Base-by-base conservation (phyloP, 2,329 filamentous ascomycete species). In the Penicillium glabrum region DNA sequence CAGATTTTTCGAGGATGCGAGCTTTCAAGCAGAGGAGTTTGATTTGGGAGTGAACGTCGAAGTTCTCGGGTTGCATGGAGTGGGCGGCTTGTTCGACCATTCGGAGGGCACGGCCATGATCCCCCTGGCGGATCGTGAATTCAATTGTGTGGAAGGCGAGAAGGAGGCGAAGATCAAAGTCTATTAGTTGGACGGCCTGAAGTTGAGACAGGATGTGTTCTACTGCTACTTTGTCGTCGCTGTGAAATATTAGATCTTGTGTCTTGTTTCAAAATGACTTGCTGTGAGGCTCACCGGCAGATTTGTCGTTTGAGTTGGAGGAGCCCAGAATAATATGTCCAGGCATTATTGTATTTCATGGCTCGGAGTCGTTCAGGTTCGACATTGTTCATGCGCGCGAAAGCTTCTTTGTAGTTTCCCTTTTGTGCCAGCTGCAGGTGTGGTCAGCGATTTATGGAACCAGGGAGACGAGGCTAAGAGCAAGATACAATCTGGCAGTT, bases 21-120 rank as follows among this genome's bases (percentile, higher is more conserved):
- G 86, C 87, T 71, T 96, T 96, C 48, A 88, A 75, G 3, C 90
- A 81, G 14, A 96, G 82, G 0, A 96, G 80, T 27, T 86, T 84
- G 48, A 95, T 80, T 35, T 89, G 86, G 24, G 90, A 81, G 5
- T 86, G 80, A 29, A 93, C 76, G 67, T 90, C 88, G 52, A 82
- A 82, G 53, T 80, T 80, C 49, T 83, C 80, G 39, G 82, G 74
- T 58, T 74, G 78, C 62, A 82, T 81, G 24, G 84, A 74, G 41
- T 78, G 72, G 2, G 83, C 78, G 14, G 83, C 74, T 29, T 78
- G 69, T 53, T 86, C 83, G 49, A 89, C 77, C 39, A 77, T 75
- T 2, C 76, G 71, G 29, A 88, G 76, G 0, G 88, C 86, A 27
- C 73, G 68, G 1, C 76, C 66, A 63, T 82, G 82, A 60, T 84